Base-by-base conservation (phyloP, 805 yeast species). In the Myxozyma monticola region DNA sequence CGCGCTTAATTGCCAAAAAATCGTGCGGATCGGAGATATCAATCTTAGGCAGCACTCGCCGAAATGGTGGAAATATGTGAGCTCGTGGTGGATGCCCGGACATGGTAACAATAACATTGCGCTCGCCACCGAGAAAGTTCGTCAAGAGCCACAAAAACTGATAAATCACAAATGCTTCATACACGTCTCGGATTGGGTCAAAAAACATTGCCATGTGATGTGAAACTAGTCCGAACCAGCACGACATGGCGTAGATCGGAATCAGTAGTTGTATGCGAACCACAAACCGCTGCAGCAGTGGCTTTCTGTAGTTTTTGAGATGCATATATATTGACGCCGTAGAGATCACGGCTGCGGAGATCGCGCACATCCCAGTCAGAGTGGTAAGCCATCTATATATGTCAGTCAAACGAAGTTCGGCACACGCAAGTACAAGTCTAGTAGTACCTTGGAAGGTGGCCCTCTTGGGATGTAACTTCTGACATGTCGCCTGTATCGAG, bases 91-190 rank as follows among this genome's bases (percentile, higher is more conserved):
- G 75, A 37, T 91, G 73, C 2, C 93, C 88, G 41, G 85, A 76
- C 20, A 86, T 74, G 53, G 75, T 71, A 42, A 86, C 79, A 28
- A 93, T 83, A 22, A 93, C 88, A 51, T 80, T 80, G 42, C 95
- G 75, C 64, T 95, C 99, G 15, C 99, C 99, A 0, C 97, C 98
- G 8, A 93, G 74, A 72, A 88, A 78, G 56, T 83, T 79, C 0
- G 95, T 88, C 47, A 93, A 72, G 25, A 89, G 73, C 28, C 91
- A 78, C 71, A 87, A 91, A 66, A 93, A 93, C 1, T 96, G 88
- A 68, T 93, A 93, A 29, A 93, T 86, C 29, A 90, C 96, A 69
- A 93, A 88, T 0, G 98, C 97, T 68, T 93, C 99, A 68, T 93
- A 93, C 1, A 91, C 79, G 65, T 93, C 99, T 38, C 93, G 74